A percentile compares a stretch with the other conserved stretches of the same genome.
These are phyloP conservation scores for Strigomonas galati DNA, from an alignment of 208 protist genomes.

Conservation along the genomic window DNA sequence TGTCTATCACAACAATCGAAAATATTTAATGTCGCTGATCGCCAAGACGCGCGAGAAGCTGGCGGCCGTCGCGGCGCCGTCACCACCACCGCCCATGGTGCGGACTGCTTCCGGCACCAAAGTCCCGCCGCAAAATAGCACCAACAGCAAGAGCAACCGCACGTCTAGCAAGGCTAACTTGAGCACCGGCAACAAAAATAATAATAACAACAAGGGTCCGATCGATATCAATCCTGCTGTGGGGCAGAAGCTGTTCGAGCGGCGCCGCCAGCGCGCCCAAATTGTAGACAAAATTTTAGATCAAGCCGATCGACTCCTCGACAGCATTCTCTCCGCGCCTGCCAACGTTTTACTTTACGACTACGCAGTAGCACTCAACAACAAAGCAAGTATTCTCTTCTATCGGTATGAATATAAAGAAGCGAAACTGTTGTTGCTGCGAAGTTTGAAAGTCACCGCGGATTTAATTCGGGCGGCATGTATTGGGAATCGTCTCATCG, in stretches of 20 bases:
- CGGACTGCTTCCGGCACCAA: no score
- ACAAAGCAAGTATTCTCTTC: conserved; percentile 34
- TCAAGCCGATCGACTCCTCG: conserved; percentile 20
- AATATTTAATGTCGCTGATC: conserved; percentile 21
- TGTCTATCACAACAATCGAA: conserved; percentile 20
- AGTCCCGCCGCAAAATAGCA: no score
- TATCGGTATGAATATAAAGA: conserved; percentile 23
- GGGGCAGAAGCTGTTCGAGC: conserved; percentile 3
- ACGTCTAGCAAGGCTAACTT: background rate
- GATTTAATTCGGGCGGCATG: conserved; percentile 15
- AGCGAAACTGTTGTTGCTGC: conserved; percentile 25
- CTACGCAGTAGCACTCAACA: conserved; percentile 46
- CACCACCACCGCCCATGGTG: no score
- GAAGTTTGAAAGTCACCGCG: conserved; percentile 31
- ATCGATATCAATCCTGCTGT: background rate
- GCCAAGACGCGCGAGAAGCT: conserved; percentile 7
- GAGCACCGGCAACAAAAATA: conserved; percentile 13
- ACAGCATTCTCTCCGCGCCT: conserved; percentile 21
- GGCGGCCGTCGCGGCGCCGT: background rate
- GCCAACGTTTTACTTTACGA: conserved; percentile 36
- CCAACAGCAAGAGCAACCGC: no score
- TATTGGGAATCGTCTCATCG: conserved; percentile 1
- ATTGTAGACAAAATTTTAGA: conserved; percentile 22
- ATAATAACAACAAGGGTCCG: background rate
- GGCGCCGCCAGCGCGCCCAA: conserved; percentile 2